Evolutionary conservation across 371 early-diverging fungal genomes (phyloP), one percentile per base, ranked within the genome.

Genomic region (Mycotypha africana): DNA sequence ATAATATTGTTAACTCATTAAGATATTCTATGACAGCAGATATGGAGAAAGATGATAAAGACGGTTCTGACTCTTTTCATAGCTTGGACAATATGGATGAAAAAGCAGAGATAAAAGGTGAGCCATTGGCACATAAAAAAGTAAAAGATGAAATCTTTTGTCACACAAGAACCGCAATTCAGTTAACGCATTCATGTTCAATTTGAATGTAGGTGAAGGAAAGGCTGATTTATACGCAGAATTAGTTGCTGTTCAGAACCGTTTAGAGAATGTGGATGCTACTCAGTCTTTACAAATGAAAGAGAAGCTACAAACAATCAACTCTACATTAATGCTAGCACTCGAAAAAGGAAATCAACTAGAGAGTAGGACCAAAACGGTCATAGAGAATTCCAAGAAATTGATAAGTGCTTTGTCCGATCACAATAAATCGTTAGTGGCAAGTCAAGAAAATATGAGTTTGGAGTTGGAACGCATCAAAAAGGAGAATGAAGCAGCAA

Each of bases 351-450:
- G 50, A 10, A 33, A 14, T 12, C 16, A 35, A 17, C 11, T 49
- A 16, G 41, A 55, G 8, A 26, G 26, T 14, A 32, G 30, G 21
- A 16, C 49, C 3, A 48, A 33, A 23, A 33, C 45, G 9, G 28
- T 54, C 10, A 43, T 54, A 4, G 39, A 43, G 0, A 26, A 11
- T 2, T 55, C 56, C n/a, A 49, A 55, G 19, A 30, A 45, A 9
- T 41, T 32, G 14, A 41, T 55, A 4, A 24, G 35, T 15, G 14
- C 38, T 1, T 22, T 33, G 4, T n/a, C n/a, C 5, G 40, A 49
- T n/a, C 32, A 54, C 34, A 53, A 47, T 7, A 42, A 32, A 37
- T 22, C 16, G 17, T 32, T 51, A 10, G 33, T 38, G 17, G 16
- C 22, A 24, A 28, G 28, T 23, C 19, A 28, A 14, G 19, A 26